Evolutionary conservation across 2,329 filamentous ascomycete species (phyloP).

Genomic region (Colletotrichum destructivum): DNA sequence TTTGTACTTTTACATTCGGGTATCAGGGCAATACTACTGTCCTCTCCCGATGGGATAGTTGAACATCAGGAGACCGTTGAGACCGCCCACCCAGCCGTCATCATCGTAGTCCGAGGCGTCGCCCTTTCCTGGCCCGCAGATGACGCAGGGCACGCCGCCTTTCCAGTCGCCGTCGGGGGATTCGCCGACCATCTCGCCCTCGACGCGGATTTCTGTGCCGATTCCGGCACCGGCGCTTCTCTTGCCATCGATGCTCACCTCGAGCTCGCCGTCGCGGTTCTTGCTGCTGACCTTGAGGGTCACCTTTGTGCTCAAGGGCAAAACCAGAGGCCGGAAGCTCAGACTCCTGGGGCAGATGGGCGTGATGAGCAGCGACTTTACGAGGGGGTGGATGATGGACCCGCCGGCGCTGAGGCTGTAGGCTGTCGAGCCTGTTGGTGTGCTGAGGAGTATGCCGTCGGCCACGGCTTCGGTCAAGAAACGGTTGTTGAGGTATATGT

Average conservation of each 20-base stretch:
- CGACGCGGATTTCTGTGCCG: conserved; percentile 90
- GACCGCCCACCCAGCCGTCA: conserved; percentile 95
- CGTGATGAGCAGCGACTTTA: conserved; percentile 89
- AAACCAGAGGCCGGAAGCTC: conserved; percentile 90
- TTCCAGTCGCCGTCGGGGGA: conserved; percentile 65
- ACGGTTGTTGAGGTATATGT: conserved; percentile 89
- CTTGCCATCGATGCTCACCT: conserved; percentile 85
- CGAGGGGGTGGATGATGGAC: conserved; percentile 93
- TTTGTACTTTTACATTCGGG: conserved; percentile 37
- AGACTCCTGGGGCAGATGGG: conserved; percentile 95
- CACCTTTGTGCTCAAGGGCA: conserved; percentile 89
- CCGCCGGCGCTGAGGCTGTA: conserved; percentile 96
- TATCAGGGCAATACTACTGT: conserved; percentile 32
- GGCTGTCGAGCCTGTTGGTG: conserved; percentile 94
- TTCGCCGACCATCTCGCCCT: conserved; percentile 83
- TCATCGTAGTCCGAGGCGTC: conserved; percentile 71
- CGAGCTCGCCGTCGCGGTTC: conserved; percentile 82
- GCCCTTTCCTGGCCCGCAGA: conserved; percentile 70
- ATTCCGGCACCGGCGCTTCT: conserved; percentile 76
- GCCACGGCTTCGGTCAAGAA: conserved; percentile 95
- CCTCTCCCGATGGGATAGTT: conserved; percentile 89
- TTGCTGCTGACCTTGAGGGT: conserved; percentile 85
- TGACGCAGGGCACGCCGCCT: conserved; percentile 93
- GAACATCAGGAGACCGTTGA: conserved; percentile 96
- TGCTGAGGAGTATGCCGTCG: conserved; percentile 94